Evolutionary conservation across 2,329 filamentous ascomycete species (phyloP), one percentile per base, ranked within the genome.

Genomic region (Talaromyces sp.): DNA sequence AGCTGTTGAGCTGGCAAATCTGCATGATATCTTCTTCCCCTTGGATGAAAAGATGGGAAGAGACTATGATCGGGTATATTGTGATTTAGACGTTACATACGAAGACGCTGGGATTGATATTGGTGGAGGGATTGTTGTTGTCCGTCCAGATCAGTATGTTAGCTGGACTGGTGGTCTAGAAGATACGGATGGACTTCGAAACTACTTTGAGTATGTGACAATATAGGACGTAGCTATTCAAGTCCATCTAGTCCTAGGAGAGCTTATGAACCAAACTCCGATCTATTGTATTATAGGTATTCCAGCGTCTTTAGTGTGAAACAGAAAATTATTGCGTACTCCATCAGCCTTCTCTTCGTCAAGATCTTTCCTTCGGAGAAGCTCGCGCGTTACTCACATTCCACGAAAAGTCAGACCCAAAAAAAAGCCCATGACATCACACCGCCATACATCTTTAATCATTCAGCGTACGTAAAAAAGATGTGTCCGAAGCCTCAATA

Each of bases 71-170:
- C 16, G 56, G 31, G 56, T 59, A 16, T 59, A 59, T 39, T 59
- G 56, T 37, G 56, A 59, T 37, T 19, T 59, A 37, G 31, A 43
- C 2, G 37, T 37, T 5, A 59, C 6, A 33, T 59, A 59, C n/a
- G 56, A 59, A 37, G 56, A 59, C 31, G 35, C 56, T 59, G 56
- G 56, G 14, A 59, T 59, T 37, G 22, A 37, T 22, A 37, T 37
- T 19, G 14, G 35, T 59, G 56, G 56, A 59, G 56, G n/a, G 56
- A 22, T 59, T 1, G 56, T 59, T 14, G 31, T 59, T 33, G 35
- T 59, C 14, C 56, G 56, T 24, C 56, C 56, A 13, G 56, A 59
- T 37, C 56, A 59, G 56, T 59, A 59, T 59, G 56, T 59, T 16
- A 37, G 56, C 14, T 59, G 56, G 56, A 59, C 16, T 22, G 56